Base-by-base conservation (phyloP, 1,139 yeast species). In the Saccharomyces hybrid region DNA sequence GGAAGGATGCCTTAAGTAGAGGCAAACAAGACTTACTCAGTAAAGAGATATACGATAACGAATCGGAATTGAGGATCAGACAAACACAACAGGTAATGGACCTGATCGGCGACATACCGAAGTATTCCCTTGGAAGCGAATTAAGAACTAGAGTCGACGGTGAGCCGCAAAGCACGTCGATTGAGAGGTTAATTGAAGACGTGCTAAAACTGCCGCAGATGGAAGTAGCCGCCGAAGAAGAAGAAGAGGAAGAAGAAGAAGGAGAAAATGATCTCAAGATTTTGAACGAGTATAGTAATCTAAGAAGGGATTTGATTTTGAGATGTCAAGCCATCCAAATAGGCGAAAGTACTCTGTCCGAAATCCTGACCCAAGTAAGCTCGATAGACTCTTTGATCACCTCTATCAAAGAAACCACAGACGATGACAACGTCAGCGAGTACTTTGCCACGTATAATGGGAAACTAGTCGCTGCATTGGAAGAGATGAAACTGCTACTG, bases 81-180 rank as follows among this genome's bases (percentile, higher is more conserved):
- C 60, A 61, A 49, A 42, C 62, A n/a, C 49, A 56, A 19, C 54
- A 56, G 7, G 56, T 64, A 2, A 55, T 55, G 47, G 61, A 62
- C 27, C 34, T 57, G 5, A 57, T 65, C 9, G 64, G 67, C 23
- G 68, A 65, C 47, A 55, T 66, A 23, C 61, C 62, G 3, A 55
- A 55, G 28, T 55, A 61, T 46, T 44, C 59, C 25, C 48, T 61
- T 23, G 58, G 65, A 14, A 57, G 57, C 7, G 62, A 64, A 46
- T 46, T 63, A 7, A 49, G 52, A 32, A 55, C 52, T 4, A 52
- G 53, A 16, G 48, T 48, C 29, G 51, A 52, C 11, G 51, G 41
- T n/a, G 52, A 29, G 27, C 19, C 44, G 11, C 48, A 50, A 23
- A 59, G 60, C 6, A 27, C 55, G 3, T 55, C 62, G 3, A 46